Base-by-base conservation (phyloP, 2,329 filamentous ascomycete species). In the Fusarium temperatum region DNA sequence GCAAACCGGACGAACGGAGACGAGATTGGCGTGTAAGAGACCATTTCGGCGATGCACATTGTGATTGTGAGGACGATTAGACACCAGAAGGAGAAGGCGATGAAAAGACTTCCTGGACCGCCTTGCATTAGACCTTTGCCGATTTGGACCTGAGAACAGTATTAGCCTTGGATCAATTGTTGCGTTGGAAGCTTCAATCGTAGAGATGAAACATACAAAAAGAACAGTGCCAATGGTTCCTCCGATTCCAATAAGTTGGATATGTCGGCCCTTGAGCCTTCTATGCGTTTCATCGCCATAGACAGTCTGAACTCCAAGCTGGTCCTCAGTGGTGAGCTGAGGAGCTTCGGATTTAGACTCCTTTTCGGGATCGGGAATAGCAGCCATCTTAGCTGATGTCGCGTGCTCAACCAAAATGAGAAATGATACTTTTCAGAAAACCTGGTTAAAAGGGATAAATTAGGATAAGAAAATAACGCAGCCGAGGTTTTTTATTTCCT, bases 1-100 rank as follows among this genome's bases (percentile, higher is more conserved):
- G 93, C 93, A 77, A 95, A 94, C 32, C 91, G 90, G 78, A 95
- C 93, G 80, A 95, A 95, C 1, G 92, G 92, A 45, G 92, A 94
- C 1, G 92, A 93, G 61, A 95, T 93, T 13, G 93, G 93, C 6
- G 94, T 84, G 73, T 92, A 94, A 0, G 91, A 93, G 13, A 93
- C 92, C 92, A 94, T 94, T 80, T 94, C 93, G 18, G 91, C 91
- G 83, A 93, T 89, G 78, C 84, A 87, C 68, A 90, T 83, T 1
- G 88, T 91, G 53, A 91, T 84, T 54, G 87, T 86, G 30, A 91
- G 85, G 73, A 91, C 89, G 47, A 91, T 87, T 44, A 86, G 85
- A 78, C 88, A 90, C 89, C 89, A 92, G 42, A 91, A 82, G 17
- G 86, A 84, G 70, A 91, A 92, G 41, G 89, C 90, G 28, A 90